Evolutionary conservation across 2,329 filamentous ascomycete genomes (phyloP).

Genomic region (Fusarium sp.): DNA sequence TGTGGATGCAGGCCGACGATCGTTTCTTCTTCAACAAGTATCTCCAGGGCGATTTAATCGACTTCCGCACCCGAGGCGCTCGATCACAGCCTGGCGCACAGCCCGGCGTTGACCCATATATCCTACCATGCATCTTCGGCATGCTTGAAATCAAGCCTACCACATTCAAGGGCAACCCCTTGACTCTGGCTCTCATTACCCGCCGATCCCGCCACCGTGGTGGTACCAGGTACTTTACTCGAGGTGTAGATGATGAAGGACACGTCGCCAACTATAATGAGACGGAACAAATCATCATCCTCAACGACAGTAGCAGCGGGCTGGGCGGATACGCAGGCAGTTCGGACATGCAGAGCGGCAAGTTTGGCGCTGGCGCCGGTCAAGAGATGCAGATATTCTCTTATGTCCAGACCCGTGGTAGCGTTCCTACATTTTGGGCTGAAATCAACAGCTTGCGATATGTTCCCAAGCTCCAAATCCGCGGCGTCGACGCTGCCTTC

Average conservation of each 20-base stretch:
- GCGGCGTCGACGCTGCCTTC: slow-evolving; percentile 82
- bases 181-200: slow-evolving; percentile 90
- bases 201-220: slow-evolving; percentile 87
- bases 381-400: slow-evolving; percentile 89
- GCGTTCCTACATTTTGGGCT: slow-evolving; percentile 95
- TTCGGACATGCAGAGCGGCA: slow-evolving; percentile 78
- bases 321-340: slow-evolving; percentile 84
- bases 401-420: slow-evolving; percentile 96
- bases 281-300: slow-evolving; percentile 89
- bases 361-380: slow-evolving; percentile 66
- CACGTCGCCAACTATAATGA: slow-evolving; percentile 99
- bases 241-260: slow-evolving; percentile 91
- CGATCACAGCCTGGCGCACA: slow-evolving; percentile 76
- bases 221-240: slow-evolving; percentile 93
- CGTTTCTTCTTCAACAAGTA: slow-evolving; percentile 99
- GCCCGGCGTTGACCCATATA: slow-evolving; percentile 85
- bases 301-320: slow-evolving; percentile 83
- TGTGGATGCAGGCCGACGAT: slow-evolving; percentile 94
- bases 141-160: slow-evolving; percentile 93
- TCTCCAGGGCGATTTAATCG: slow-evolving; percentile 88
- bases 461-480: slow-evolving; percentile 88
- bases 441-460: slow-evolving; percentile 95
- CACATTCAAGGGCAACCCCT: slow-evolving; percentile 81
- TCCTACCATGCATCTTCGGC: slow-evolving; percentile 94
- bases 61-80: slow-evolving; percentile 76